phyloP scores from a whole-genome alignment of 192 early-diverging fungal species.

The Rhizophlyctis rosea region DNA sequence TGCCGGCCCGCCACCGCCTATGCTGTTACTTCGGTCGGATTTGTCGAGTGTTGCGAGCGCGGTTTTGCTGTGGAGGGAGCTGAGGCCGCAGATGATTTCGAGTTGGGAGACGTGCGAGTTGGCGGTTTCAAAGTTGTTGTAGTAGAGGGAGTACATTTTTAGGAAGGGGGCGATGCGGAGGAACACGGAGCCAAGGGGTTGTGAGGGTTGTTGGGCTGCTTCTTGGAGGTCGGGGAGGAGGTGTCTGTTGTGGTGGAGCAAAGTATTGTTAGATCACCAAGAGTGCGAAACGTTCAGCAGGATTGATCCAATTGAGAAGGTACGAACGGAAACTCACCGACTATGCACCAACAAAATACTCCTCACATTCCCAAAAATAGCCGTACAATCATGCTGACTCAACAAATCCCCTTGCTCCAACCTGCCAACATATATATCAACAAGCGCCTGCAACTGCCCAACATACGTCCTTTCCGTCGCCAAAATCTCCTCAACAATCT shows the following conservation, averaged over 20 bases:
- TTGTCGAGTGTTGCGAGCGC: too few relatives aligned
- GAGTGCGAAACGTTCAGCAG: neutral
- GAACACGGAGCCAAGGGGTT: constrained; percentile 77
- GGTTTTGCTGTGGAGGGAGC: neutral
- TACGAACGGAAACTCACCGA: constrained; percentile 36
- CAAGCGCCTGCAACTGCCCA: constrained; percentile 67
- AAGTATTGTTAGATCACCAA: neutral
- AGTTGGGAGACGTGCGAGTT: constrained; percentile 55
- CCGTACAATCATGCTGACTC: constrained; percentile 8
- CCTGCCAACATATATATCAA: constrained; percentile 62
- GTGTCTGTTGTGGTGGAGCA: constrained; percentile 43
- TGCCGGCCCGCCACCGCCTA: too few relatives aligned
- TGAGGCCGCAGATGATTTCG: constrained; percentile 11
- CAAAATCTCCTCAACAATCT: constrained; percentile 76
- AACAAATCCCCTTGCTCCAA: constrained; percentile 38
- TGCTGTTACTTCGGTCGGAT: too few relatives aligned
- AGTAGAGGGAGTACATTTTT: constrained; percentile 81
- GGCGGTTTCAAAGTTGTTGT: constrained; percentile 80
- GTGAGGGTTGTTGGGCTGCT: constrained; percentile 26
- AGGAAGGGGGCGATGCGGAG: constrained; percentile 69
- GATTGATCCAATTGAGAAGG: constrained; percentile 4
- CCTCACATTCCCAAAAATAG: constrained; percentile 78
- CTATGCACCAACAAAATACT: constrained; percentile 68
- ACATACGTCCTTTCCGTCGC: constrained; percentile 87
- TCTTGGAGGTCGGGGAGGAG: constrained; percentile 62